These are phyloP conservation scores for Mycena polygramma DNA, from an alignment of 768 basidiomycete genomes.

Conservation along the genomic window DNA sequence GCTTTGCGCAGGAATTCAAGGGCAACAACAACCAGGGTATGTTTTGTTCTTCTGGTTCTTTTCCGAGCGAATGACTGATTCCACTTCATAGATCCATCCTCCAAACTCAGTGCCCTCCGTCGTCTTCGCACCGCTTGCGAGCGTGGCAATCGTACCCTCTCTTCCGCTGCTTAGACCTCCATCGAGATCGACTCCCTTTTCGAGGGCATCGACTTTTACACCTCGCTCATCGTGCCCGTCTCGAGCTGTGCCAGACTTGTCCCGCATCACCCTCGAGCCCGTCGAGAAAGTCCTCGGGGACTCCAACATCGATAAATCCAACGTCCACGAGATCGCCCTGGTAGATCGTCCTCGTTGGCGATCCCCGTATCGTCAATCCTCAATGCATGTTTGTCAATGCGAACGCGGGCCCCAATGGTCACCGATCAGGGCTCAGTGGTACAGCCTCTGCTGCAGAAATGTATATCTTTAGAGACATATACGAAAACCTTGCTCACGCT, in stretches of 20 bases:
- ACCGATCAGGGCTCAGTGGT: no score
- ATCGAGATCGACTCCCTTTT: conserved; percentile 6
- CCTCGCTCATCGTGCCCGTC: background rate
- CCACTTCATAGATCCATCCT: background rate
- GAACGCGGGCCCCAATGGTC: no score
- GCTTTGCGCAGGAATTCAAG: background rate
- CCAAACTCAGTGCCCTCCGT: background rate
- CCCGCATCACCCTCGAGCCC: no score
- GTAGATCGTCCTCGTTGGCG: no score
- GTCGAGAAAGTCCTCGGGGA: no score
- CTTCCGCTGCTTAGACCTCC: background rate
- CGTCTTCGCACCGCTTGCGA: conserved; percentile 2
- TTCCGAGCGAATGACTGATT: background rate
- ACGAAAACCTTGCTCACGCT: no score
- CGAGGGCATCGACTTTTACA: background rate
- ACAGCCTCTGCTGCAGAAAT: no score
- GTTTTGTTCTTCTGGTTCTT: background rate
- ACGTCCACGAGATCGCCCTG: no score
- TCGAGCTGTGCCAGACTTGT: conserved; percentile 67
- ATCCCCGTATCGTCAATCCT: no score
- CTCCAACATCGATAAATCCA: no score
- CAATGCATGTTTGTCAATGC: no score
- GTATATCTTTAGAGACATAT: no score
- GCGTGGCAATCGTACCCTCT: conserved; percentile 1
- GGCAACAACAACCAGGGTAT: conserved; percentile 2